phyloP scores from a whole-genome alignment of 1,284 basidiomycete species.

The Cryptococcus amylolentus region DNA sequence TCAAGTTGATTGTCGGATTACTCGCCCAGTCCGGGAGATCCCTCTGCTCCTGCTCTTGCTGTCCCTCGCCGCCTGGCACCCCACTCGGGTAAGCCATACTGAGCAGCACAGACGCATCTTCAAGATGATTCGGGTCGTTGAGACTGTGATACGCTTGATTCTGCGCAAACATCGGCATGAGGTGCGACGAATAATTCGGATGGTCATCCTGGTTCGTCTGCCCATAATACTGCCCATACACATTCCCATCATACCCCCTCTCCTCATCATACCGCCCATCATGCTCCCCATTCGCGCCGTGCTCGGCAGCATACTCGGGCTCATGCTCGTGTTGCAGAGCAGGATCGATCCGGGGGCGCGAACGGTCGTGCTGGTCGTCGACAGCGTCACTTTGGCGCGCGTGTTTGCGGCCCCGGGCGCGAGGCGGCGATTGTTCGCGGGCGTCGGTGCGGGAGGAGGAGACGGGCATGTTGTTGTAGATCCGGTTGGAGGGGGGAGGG shows the following conservation, averaged over 20 bases:
- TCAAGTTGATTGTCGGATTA: slow-evolving; percentile 28
- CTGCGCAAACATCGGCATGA: slow-evolving; percentile 42
- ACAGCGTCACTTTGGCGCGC: slow-evolving; percentile 14
- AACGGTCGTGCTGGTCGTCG: slow-evolving; percentile 9
- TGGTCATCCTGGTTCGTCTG: slow-evolving; percentile 16
- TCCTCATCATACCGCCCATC: slow-evolving; percentile 22
- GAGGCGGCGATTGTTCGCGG: slow-evolving; percentile 32
- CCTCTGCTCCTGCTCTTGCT: slow-evolving; percentile 7
- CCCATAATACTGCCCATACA: slow-evolving; percentile 19
- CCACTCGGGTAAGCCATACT: slow-evolving; percentile 48
- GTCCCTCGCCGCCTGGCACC: slow-evolving; percentile 18
- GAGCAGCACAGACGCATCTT: slow-evolving; percentile 47
- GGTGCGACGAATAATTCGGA: slow-evolving; percentile 36
- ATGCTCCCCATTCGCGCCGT: slow-evolving; percentile 32
- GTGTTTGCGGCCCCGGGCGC: slow-evolving; percentile 26
- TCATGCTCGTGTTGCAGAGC: slow-evolving; percentile 7
- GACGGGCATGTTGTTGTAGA: slow-evolving; percentile 40
- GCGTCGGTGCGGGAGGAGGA: slow-evolving; percentile 42
- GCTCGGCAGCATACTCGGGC: slow-evolving; percentile 26
- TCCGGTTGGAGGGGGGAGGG: slow-evolving; percentile 31
- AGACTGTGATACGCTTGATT: slow-evolving; percentile 28
- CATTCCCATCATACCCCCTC: slow-evolving; percentile 26
- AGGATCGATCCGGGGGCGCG: slow-evolving; percentile 11
- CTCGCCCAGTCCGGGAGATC: slow-evolving; percentile 29
- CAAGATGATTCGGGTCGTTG: slow-evolving; percentile 43